Percentiles rank a stretch among this genome's conserved stretches.
phyloP scores from a whole-genome alignment of 1,284 basidiomycete species.

The Moniliophthora roreri region DNA sequence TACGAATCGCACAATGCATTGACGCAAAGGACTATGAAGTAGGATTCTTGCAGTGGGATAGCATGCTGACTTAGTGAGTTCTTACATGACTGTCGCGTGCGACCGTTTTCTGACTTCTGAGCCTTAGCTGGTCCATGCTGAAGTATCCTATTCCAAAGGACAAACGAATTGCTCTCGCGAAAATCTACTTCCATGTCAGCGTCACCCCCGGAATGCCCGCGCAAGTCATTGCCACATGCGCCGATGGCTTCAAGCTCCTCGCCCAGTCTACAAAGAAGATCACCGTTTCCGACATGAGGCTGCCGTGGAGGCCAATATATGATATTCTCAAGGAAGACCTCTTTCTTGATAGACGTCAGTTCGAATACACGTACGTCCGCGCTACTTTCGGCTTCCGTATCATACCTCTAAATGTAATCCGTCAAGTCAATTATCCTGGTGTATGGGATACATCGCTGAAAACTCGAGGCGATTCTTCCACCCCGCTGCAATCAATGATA shows the following conservation, averaged over 20 bases:
- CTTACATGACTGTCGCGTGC: not conserved
- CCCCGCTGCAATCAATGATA: slow-evolving; percentile 84
- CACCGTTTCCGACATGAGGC: slow-evolving; percentile 77
- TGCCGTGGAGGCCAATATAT: slow-evolving; percentile 89
- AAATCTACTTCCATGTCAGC: slow-evolving; percentile 76
- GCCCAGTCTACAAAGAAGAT: slow-evolving; percentile 75
- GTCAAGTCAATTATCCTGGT: slow-evolving; percentile 75
- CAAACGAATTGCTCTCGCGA: slow-evolving; percentile 74
- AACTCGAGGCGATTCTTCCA: slow-evolving; percentile 87
- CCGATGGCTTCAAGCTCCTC: slow-evolving; percentile 55
- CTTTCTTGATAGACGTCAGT: slow-evolving; percentile 81
- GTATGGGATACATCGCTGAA: slow-evolving; percentile 85
- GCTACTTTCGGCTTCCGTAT: not conserved
- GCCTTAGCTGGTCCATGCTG: slow-evolving; percentile 72
- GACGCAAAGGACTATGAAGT: slow-evolving; percentile 81
- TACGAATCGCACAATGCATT: slow-evolving; percentile 70
- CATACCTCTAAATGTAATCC: not conserved
- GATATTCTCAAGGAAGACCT: slow-evolving; percentile 80
- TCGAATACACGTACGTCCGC: slow-evolving; percentile 68
- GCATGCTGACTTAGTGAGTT: slow-evolving; percentile 71
- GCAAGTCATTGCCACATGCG: slow-evolving; percentile 56
- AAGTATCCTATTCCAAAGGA: slow-evolving; percentile 86
- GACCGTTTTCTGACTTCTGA: not conserved
- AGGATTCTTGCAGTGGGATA: slow-evolving; percentile 78
- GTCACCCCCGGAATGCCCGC: slow-evolving; percentile 63